Evolutionary conservation across 192 early-diverging fungal genomes (phyloP), one percentile per base, ranked within the genome.

Genomic region (Mortierella hygrophila): DNA sequence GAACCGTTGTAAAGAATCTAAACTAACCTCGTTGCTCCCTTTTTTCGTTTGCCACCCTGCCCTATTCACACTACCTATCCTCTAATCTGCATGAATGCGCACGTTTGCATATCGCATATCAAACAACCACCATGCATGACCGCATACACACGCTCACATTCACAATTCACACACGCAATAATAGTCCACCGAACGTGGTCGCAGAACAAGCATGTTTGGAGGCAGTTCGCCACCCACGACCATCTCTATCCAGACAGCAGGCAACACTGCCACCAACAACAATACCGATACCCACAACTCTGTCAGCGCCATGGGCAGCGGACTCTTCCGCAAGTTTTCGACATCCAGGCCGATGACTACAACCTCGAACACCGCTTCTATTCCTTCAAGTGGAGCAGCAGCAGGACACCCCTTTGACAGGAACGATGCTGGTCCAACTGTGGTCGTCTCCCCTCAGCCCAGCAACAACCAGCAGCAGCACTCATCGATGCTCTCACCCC

Each of bases 301-400:
- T 26, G 29, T 23, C 35, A 49, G 55, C 32, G 35, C 40, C 6
- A 55, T 23, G 21, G 76, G 54, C 2, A 70, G 78, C 40, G 76
- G 84, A 13, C 69, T 86, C 16, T 86, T 86, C 72, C 84, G 84
- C 63, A 81, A 80, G 49, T 81, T 86, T 40, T 86, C 84, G 2
- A 52, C 74, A 1, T 72, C 74, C 6, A 20, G 76, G 79, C 6
- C 54, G 71, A 5, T 73, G 49, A 5, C 49, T 15, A 20, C 77
- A 11, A 49, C 4, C 23, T 65, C 69, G 0, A 32, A 29, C 11
- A 15, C 60, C 3, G 26, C 60, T 4, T 32, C 60, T 13, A 32
- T 11, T 4, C 60, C 60, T 32, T 29, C 60, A 2, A 11, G 23
- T 16, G 29, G 60, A 3, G 13, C 74, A n/a, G 54, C 77, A 40